Evolutionary conservation across 805 yeast genomes (phyloP), one percentile per base, ranked within the genome.

Genomic region (Pichia rugopelliculosa): DNA sequence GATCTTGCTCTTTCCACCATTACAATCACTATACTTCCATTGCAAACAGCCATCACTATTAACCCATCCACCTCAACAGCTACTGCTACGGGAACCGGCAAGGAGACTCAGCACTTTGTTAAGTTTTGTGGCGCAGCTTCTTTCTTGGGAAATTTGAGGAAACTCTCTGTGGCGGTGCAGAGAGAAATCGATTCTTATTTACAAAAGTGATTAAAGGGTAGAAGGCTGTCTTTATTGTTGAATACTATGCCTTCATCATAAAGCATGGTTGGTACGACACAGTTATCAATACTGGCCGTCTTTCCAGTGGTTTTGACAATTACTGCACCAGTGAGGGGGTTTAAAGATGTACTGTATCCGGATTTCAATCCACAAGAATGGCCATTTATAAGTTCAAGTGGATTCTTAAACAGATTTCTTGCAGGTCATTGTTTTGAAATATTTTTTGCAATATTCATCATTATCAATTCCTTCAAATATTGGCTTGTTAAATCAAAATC

Each of bases 341-440:
- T 47, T 6, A 46, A 47, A 12, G 52, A 55, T 18, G 21, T 55
- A 0, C 9, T 42, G n/a, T 53, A 51, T 17, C 48, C 54, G 15
- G 22, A 42, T 39, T 45, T 47, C 18, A 41, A 47, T 23, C 55
- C 53, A 2, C 53, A 49, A 24, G 15, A 21, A 11, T 30, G 38
- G 18, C 43, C 55, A 7, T 23, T 64, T 3, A 37, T 63, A 2
- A 52, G 54, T 23, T 50, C 65, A 9, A 37, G 42, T n/a, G 61
- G 66, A 11, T 51, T 53, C 10, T 36, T 63, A 8, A 66, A 66
- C 43, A 44, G 24, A 5, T 34, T 54, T 5, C 54, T 66, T 48
- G 68, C 66, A 1, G 65, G 64, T 9, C 56, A 58, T 34, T 58
- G 64, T 17, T 65, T 65, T 47, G 61, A 64, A 41, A 45, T 56